Evolutionary conservation across 2,329 filamentous ascomycete species (phyloP).

Genomic region (Zymoseptoria crescenta): DNA sequence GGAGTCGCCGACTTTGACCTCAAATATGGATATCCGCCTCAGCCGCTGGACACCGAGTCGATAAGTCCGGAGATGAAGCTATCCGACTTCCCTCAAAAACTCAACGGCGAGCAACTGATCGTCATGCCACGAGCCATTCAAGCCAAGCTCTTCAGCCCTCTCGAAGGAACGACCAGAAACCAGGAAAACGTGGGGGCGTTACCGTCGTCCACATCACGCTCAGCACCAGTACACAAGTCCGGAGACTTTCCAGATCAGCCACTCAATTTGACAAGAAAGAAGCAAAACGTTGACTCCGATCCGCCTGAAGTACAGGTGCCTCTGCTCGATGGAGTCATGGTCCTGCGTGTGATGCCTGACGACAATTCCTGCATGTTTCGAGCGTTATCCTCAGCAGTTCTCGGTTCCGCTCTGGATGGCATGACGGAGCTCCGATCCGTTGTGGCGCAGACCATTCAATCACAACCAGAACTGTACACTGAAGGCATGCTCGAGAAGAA

Average conservation of each 20-base stretch:
- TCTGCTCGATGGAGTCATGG: slow-evolving; percentile 49
- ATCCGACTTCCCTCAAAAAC: slow-evolving; percentile 50
- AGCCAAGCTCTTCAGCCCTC: slow-evolving; percentile 28
- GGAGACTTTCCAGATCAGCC: slow-evolving; percentile 25
- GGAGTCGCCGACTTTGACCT: slow-evolving; percentile 61
- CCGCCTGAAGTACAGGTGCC: slow-evolving; percentile 55
- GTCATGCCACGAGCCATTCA: slow-evolving; percentile 43
- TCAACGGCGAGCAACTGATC: slow-evolving; percentile 64
- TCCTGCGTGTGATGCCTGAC: slow-evolving; percentile 90
- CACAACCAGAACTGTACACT: slow-evolving; percentile 63
- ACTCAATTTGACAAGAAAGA: slow-evolving; percentile 36
- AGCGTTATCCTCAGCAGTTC: slow-evolving; percentile 73
- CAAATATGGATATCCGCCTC: slow-evolving; percentile 79
- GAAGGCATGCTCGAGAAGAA: slow-evolving; percentile 65
- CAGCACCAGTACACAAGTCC: slow-evolving; percentile 20
- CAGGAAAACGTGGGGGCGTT: slow-evolving; percentile 18
- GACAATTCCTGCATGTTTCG: slow-evolving; percentile 94
- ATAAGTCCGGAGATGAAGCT: slow-evolving; percentile 45
- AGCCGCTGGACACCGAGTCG: slow-evolving; percentile 54
- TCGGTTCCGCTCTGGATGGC: slow-evolving; percentile 52
- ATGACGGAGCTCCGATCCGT: slow-evolving; percentile 69
- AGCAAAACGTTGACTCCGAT: slow-evolving; percentile 44
- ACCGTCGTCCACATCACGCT: slow-evolving; percentile 16
- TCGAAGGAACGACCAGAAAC: slow-evolving; percentile 18
- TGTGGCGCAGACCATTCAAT: slow-evolving; percentile 70